phyloP scores from a whole-genome alignment of 2,329 filamentous ascomycete species.

The Exophiala sp. region DNA sequence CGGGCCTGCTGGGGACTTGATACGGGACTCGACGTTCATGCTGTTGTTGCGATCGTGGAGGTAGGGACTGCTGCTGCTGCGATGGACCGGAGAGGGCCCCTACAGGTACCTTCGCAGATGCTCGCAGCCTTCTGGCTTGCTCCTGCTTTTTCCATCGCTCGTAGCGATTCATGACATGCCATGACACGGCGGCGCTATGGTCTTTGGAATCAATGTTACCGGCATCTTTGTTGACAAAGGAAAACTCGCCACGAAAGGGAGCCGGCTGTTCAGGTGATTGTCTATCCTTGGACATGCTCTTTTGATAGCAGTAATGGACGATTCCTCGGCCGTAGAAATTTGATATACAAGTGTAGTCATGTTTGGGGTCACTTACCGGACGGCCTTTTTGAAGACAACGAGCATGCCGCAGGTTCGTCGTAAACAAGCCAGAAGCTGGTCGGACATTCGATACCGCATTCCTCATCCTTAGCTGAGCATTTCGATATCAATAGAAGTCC shows the following conservation, averaged over 20 bases:
- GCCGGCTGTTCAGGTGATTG: conserved; percentile 18
- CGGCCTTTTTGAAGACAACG: conserved; percentile 11
- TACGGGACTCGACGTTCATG: conserved; percentile 18
- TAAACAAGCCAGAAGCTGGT: conserved; percentile 12
- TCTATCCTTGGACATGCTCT: conserved; percentile 23
- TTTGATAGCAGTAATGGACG: conserved; percentile 1
- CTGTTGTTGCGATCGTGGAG: conserved; percentile 6
- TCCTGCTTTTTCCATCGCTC: conserved; percentile 28
- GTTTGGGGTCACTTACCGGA: background rate
- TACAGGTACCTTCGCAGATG: conserved; percentile 23
- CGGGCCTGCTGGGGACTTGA: conserved; percentile 6
- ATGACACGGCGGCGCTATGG: conserved; percentile 27
- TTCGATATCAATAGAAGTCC: conserved; percentile 11
- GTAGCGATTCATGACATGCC: conserved; percentile 29
- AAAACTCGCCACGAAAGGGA: conserved; percentile 27
- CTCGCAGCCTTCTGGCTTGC: conserved; percentile 23
- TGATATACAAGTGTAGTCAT: conserved; percentile 20
- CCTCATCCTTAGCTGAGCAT: conserved; percentile 23
- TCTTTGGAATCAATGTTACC: conserved; percentile 29
- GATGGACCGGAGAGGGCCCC: conserved; percentile 16
- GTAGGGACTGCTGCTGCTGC: conserved; percentile 3
- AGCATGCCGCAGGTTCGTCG: conserved; percentile 8
- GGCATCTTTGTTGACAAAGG: conserved; percentile 29
- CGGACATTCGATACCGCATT: conserved; percentile 21
- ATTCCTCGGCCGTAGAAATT: conserved; percentile 2